A percentile compares a stretch with the other conserved stretches of the same genome.
phyloP scores from a whole-genome alignment of 73 alveolate species.

The Halteria grandinella region DNA sequence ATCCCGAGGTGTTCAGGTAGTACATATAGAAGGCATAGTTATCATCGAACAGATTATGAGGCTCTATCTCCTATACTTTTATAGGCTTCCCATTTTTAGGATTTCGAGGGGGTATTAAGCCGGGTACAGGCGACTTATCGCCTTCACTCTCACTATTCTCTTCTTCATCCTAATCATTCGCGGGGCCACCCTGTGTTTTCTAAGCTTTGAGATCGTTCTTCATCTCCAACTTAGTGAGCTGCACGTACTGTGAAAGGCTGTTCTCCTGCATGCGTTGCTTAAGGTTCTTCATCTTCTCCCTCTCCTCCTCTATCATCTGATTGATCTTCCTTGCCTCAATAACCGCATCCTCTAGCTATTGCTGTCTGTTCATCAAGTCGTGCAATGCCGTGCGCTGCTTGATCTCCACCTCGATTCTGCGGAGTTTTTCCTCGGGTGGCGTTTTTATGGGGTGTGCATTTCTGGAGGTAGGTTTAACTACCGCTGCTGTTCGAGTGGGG shows the following conservation, averaged over 20 bases:
- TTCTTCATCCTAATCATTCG: not conserved
- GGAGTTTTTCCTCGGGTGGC: constrained; percentile 19
- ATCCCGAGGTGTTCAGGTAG: not conserved
- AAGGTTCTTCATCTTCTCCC: constrained; percentile 2
- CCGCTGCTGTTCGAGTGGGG: too few species aligned
- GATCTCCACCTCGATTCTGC: constrained; percentile 10
- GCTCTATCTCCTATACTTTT: not conserved
- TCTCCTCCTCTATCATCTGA: constrained; percentile 23
- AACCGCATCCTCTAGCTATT: constrained; percentile 37
- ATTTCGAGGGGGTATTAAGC: not conserved
- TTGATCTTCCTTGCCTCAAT: constrained; percentile 17
- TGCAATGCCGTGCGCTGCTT: constrained; percentile 17
- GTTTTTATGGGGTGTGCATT: too few species aligned
- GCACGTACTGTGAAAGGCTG: constrained; percentile 6
- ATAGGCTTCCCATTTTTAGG: not conserved
- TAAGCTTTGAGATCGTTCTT: not conserved
- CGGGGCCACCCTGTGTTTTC: not conserved
- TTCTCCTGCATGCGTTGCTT: not conserved
- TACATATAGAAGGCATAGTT: constrained; percentile 40
- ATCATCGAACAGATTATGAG: constrained; percentile 3
- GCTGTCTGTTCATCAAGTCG: constrained; percentile 20
- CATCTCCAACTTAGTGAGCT: not conserved
- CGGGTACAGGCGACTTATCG: not conserved
- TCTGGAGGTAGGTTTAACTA: too few species aligned
- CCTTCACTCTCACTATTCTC: not conserved